Evolutionary conservation across 2,329 filamentous ascomycete genomes (phyloP).

Genomic region (Fusarium sp.): DNA sequence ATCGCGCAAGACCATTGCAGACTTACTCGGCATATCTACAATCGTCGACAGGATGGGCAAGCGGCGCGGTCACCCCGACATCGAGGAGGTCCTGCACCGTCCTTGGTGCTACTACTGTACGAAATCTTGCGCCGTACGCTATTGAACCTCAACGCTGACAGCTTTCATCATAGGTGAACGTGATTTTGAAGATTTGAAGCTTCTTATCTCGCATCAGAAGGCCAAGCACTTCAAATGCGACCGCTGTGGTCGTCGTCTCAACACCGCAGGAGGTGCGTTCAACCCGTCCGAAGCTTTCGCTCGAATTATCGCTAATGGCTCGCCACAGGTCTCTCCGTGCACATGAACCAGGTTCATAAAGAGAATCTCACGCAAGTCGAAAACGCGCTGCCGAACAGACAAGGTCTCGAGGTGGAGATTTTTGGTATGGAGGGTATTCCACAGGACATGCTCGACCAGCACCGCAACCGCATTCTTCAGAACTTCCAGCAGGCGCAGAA

Average conservation of each 20-base stretch:
- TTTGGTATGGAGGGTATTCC: slow-evolving; percentile 99
- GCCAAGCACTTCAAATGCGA: slow-evolving; percentile 99
- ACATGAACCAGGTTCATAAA: slow-evolving; percentile 99
- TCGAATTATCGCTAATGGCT: background rate
- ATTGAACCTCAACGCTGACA: slow-evolving; percentile 42
- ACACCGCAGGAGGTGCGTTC: slow-evolving; percentile 86
- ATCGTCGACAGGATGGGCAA: slow-evolving; percentile 73
- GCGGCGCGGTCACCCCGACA: slow-evolving; percentile 84
- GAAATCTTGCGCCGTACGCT: slow-evolving; percentile 35
- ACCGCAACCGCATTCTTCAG: slow-evolving; percentile 87
- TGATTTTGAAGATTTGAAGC: slow-evolving; percentile 97
- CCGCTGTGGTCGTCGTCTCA: slow-evolving; percentile 85
- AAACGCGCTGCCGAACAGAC: slow-evolving; percentile 88
- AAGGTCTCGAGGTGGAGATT: slow-evolving; percentile 91
- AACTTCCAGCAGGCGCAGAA: slow-evolving; percentile 88
- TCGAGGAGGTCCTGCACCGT: slow-evolving; percentile 87
- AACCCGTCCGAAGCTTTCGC: rapidly evolving
- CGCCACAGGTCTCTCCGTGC: slow-evolving; percentile 83
- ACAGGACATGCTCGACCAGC: slow-evolving; percentile 82
- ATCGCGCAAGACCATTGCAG: slow-evolving; percentile 15
- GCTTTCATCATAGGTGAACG: slow-evolving; percentile 72
- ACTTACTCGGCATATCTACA: background rate
- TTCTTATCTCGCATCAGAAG: slow-evolving; percentile 96
- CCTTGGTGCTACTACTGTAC: slow-evolving; percentile 98
- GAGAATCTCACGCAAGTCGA: slow-evolving; percentile 88